Base-by-base conservation (phyloP, 2,329 filamentous ascomycete species). In the Epichloe sp. region DNA sequence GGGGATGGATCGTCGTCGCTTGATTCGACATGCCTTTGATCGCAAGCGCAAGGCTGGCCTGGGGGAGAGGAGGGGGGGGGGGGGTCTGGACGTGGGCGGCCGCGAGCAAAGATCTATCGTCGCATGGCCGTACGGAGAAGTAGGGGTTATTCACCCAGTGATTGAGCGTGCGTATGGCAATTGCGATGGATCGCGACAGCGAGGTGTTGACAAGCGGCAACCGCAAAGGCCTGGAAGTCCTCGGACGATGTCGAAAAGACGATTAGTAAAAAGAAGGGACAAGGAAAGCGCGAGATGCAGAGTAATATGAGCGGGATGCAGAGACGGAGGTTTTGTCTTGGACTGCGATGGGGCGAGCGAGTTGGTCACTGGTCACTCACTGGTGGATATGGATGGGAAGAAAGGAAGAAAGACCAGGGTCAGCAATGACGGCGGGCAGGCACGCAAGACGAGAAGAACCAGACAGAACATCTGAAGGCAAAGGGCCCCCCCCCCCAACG, bases 1-100 rank as follows among this genome's bases (percentile, higher is more conserved):
- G 44, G 12, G 21, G 21, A 23, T 23, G 21, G 17, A 15, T 15
- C 41, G 47, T 44, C 50, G 44, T 45, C 38, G 37, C 31, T 56
- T 49, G 52, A 53, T 47, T 54, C 47, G 50, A 55, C 55, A 56
- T 58, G 51, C 52, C 55, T 48, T 15, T 46, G 47, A 38, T 48
- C 31, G 50, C 44, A 49, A 52, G 23, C 31, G 50, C 44, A 49
- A 52, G 36, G 50, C 43, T 42, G 52, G 38, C 50, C 47, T 48
- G 26, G 45, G 37, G 40, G 49, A 21, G 19, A 21, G 3, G 19
- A 19, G 51, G 48, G 21, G 0, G 21, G 4, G 5, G 21, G 5
- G 23, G 23, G 6, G 6, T 1, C 2, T 45, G 50, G 37, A 47
- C 49, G 15, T 34, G 34, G 50, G 49, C 47, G 41, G 53, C 50